phyloP scores from a whole-genome alignment of 1,139 yeast species.

The Magnusiomyces suaveolens region DNA sequence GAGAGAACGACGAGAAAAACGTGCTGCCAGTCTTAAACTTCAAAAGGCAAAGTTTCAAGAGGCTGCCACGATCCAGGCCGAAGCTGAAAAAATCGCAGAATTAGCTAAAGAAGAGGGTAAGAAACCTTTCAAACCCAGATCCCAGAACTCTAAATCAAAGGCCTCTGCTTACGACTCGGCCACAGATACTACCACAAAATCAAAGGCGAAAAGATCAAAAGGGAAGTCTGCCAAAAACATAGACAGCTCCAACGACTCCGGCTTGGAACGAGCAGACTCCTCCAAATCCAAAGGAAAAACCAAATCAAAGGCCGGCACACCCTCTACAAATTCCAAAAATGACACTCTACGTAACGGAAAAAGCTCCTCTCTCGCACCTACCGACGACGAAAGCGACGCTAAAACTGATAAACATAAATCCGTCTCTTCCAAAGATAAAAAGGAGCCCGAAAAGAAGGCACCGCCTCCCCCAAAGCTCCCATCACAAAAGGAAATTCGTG shows the following conservation, averaged over 20 bases:
- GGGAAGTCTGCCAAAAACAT: background rate
- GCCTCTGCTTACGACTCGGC: background rate
- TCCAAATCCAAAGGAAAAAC: background rate
- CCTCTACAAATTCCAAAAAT: too few species aligned
- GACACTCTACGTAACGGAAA: background rate
- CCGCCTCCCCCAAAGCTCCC: constrained; percentile 11
- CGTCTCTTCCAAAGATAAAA: background rate
- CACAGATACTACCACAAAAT: background rate
- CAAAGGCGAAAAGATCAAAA: background rate
- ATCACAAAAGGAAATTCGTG: constrained; percentile 53
- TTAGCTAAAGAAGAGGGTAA: constrained; percentile 12
- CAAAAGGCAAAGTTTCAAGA: constrained; percentile 13
- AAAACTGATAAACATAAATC: background rate
- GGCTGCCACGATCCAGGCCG: constrained; percentile 9
- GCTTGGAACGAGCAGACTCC: background rate
- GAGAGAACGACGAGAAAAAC: constrained; percentile 11
- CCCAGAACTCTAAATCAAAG: constrained; percentile 1
- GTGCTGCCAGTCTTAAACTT: constrained; percentile 13
- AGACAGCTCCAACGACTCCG: background rate
- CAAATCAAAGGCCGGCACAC: background rate
- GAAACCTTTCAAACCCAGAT: background rate
- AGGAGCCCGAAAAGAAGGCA: background rate
- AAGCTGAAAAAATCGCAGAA: constrained; percentile 21
- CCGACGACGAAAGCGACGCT: background rate
- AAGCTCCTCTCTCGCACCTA: background rate